Conservation (phyloP, 1,139 yeast species). For the Yamadazyma oceani region DNA sequence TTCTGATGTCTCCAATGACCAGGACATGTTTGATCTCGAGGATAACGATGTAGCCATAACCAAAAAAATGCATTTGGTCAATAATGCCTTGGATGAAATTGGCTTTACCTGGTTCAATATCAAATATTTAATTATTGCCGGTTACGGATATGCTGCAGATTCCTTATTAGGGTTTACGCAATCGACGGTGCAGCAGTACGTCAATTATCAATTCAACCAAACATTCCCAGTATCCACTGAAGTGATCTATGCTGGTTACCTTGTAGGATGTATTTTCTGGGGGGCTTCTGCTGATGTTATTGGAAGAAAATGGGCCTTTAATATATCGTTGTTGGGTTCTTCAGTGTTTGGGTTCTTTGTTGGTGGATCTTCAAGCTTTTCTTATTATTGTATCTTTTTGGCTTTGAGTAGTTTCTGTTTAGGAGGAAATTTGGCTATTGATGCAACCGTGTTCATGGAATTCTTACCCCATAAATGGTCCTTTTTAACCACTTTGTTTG, state of each 20-base stretch:
- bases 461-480: constrained; percentile 22
- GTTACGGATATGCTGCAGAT: constrained; percentile 24
- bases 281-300: constrained; percentile 54
- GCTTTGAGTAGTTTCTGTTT: constrained; percentile 25
- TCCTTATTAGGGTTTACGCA: constrained; percentile 32
- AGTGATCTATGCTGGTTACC: constrained; percentile 36
- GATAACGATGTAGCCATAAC: constrained; percentile 31
- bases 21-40: constrained; percentile 21
- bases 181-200: constrained; percentile 41
- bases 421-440: constrained; percentile 33
- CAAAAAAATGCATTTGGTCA: constrained; percentile 38
- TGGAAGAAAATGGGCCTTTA: constrained; percentile 55
- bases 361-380: constrained; percentile 31
- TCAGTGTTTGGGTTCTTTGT: constrained; percentile 25
- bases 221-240: constrained; percentile 20
- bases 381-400: constrained; percentile 28
- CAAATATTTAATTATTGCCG: constrained; percentile 29
- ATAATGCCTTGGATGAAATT: constrained; percentile 51
- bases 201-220: constrained; percentile 26
- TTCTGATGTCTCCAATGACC: not conserved
- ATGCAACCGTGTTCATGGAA: constrained; percentile 31
- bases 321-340: constrained; percentile 29
- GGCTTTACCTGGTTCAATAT: constrained; percentile 52
- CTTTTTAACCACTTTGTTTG: constrained; percentile 30
- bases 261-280: constrained; percentile 53